phyloP scores from a whole-genome alignment of 768 basidiomycete genomes.

The Gloeostereum incarnatum region DNA sequence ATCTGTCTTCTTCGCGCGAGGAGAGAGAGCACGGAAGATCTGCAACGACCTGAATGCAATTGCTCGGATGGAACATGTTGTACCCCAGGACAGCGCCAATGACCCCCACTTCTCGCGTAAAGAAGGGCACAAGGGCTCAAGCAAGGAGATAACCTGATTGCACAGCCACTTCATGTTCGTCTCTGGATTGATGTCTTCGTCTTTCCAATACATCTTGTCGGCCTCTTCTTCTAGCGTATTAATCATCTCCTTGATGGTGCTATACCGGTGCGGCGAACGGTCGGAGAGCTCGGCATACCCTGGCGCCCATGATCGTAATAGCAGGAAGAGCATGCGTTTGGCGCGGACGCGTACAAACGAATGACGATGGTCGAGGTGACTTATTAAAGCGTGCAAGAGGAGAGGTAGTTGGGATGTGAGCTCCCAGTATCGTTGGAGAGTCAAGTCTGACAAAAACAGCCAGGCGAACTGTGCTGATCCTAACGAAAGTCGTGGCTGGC shows the following conservation, averaged over 20 bases:
- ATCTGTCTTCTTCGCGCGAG: slow-evolving; percentile 59
- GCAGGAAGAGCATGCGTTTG: slow-evolving; percentile 75
- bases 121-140: slow-evolving; percentile 63
- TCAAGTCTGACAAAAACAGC: slow-evolving; percentile 72
- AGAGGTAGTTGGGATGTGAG: slow-evolving; percentile 58
- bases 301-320: slow-evolving; percentile 74
- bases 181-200: slow-evolving; percentile 49
- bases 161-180: slow-evolving; percentile 65
- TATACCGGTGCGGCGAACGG: slow-evolving; percentile 33
- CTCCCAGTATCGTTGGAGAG: slow-evolving; percentile 72
- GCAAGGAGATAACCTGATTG: slow-evolving; percentile 51
- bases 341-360: slow-evolving; percentile 62
- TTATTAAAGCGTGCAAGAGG: slow-evolving; percentile 72
- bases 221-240: slow-evolving; percentile 49
- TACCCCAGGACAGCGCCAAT: slow-evolving; percentile 76
- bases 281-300: slow-evolving; percentile 70
- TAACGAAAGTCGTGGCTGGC: slow-evolving; percentile 58
- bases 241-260: slow-evolving; percentile 41
- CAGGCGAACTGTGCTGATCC: slow-evolving; percentile 86
- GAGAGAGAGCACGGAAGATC: slow-evolving; percentile 75
- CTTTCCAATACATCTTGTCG: slow-evolving; percentile 57
- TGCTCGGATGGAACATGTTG: slow-evolving; percentile 76
- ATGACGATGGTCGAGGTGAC: slow-evolving; percentile 73
- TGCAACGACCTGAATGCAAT: slow-evolving; percentile 87
- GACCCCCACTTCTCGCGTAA: slow-evolving; percentile 73